Base-by-base conservation (phyloP, 176 grass and related monocot genomes). In the Zea luxurians region DNA sequence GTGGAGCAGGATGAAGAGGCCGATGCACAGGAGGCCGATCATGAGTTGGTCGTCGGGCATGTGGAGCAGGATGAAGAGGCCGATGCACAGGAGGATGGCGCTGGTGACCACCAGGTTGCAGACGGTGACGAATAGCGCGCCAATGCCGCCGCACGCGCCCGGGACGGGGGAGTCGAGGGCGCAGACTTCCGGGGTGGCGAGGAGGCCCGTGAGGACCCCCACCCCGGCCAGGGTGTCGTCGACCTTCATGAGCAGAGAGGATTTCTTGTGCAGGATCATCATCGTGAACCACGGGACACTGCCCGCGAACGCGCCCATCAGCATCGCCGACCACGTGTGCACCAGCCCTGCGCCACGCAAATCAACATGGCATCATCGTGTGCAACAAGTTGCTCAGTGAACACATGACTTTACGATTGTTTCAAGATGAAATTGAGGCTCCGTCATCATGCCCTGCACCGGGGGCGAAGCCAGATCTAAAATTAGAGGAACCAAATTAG, bases 361-460 rank as follows among this genome's bases (percentile, higher is more conserved):
- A 40, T 3, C 20, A 50, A 5, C 13, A 17, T 15, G 6, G 6
- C 16, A 12, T 12, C 20, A 11, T n/a, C 43, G 6, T 62, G 21
- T 5, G 42, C 57, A 16, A n/a, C 17, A 18, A 35, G 21, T 61
- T 61, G 3, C 4, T 61, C 57, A 0, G 38, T 43, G 65, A 20
- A 18, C 38, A 18, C 37, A 41, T 10, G 17, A n/a, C n/a, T n/a
- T n/a, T n/a, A n/a, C n/a, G n/a, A n/a, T n/a, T n/a, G n/a, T n/a
- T n/a, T n/a, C n/a, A n/a, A n/a, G n/a, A n/a, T n/a, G n/a, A n/a
- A n/a, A n/a, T n/a, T n/a, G n/a, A n/a, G n/a, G n/a, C n/a, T n/a
- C n/a, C n/a, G n/a, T n/a, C n/a, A 94, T 91, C 91, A 94, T 94
- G 46, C 91, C 88, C 76, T 94, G 91, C 64, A 91, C 86, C 40